A percentile compares a stretch with the other conserved stretches of the same genome.
These are phyloP conservation scores for Neofusicoccum cordaticola DNA, from an alignment of 2,329 filamentous ascomycete species.

Conservation along the genomic window DNA sequence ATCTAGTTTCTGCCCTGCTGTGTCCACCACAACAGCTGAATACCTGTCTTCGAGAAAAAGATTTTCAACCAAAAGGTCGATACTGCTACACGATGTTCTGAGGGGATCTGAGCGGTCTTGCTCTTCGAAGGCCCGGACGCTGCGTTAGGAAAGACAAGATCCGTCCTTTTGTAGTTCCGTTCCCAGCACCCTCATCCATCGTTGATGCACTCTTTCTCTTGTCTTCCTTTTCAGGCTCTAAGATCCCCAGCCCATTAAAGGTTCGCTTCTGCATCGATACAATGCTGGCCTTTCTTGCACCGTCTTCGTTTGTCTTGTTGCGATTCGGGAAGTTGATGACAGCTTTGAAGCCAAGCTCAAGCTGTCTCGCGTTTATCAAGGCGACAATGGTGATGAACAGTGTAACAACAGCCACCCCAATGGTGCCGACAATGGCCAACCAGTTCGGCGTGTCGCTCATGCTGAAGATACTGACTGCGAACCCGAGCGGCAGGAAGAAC, in stretches of 20 bases:
- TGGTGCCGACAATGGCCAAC: background rate
- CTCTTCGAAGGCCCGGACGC: background rate
- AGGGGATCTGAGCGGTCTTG: background rate
- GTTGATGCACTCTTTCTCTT: background rate
- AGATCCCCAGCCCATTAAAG: background rate
- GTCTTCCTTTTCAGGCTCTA: background rate
- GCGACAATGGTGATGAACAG: background rate
- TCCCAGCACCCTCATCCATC: background rate
- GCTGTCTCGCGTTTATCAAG: background rate
- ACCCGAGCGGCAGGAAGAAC: slow-evolving; percentile 34
- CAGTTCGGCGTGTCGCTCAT: slow-evolving; percentile 27
- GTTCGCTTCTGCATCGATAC: background rate
- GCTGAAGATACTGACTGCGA: slow-evolving; percentile 33
- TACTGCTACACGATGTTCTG: background rate
- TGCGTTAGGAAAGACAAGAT: background rate
- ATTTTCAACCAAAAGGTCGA: too few relatives aligned
- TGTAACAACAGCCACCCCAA: background rate
- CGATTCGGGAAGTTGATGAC: background rate
- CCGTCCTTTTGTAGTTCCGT: background rate
- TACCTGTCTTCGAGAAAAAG: too few relatives aligned
- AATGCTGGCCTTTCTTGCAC: background rate
- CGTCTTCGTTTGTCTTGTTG: background rate
- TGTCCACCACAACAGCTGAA: too few relatives aligned
- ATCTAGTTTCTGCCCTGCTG: too few relatives aligned
- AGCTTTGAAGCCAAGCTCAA: background rate